Base-by-base conservation (phyloP, 805 yeast genomes). In the Ogataea ramenticola region DNA sequence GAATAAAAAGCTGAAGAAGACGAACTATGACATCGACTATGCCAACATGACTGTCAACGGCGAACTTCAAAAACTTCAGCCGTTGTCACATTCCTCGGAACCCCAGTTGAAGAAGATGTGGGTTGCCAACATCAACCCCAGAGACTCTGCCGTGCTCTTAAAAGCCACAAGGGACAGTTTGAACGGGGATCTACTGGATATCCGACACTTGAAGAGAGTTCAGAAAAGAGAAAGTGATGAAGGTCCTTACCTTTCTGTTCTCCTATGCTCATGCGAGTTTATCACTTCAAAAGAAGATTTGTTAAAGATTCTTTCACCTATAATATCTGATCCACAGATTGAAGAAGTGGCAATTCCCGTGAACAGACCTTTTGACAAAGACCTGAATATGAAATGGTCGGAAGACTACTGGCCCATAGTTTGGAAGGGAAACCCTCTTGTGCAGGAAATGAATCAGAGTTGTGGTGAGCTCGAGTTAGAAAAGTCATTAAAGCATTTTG, bases 351-450 rank as follows among this genome's bases (percentile, higher is more conserved):
- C 62, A 4, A 76, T 86, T 1, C 93, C 97, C 0, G 54, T 54
- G 22, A 70, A 69, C 44, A 72, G 75, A n/a, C 95, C 97, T 0
- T 68, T 74, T 5, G 79, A 87, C 3, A 85, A 82, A 51, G 88
- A 82, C n/a, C 60, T 78, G 15, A 74, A 83, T 20, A 46, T 62
- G 1, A 66, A 68, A 36, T 90, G 96, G 96, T 74, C 89, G 2
- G 44, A 61, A 4, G 51, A 65, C 16, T 75, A 73, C 50, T 91
- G 98, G 99, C 98, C 98, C 0, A 65, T 87, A 43, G 72, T 87
- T 34, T 93, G 98, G 98, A 81, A 89, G 52, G 98, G 98, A 0
- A 88, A 90, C 56, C 95, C 96, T 0, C 71, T 80, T 51, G 79
- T 80, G 46, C 93, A 85, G 54, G 75, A 74, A 29, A 61, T 87